A percentile compares a stretch with the other conserved stretches of the same genome.
Conservation (phyloP, 179 eudicot genomes). For the Silene noctiflora region DNA sequence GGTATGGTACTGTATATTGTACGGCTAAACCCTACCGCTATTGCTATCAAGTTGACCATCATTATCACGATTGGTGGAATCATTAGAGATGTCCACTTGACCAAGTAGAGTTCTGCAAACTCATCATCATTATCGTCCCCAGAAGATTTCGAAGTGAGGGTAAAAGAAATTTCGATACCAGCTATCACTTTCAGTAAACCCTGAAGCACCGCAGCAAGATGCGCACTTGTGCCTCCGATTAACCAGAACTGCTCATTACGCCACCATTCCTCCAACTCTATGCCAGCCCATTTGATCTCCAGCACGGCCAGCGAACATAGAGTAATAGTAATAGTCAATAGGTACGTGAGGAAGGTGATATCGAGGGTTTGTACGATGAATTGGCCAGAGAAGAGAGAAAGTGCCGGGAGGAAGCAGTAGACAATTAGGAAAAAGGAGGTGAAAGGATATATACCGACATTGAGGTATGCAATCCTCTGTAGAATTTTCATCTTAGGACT, state of each 20-base stretch:
- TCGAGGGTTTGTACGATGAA: conserved; percentile 84
- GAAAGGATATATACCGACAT: conserved; percentile 89
- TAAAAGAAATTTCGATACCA: conserved; percentile 85
- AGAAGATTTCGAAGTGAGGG: conserved; percentile 71
- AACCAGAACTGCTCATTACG: conserved; percentile 92
- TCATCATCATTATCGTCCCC: conserved; percentile 83
- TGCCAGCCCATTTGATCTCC: conserved; percentile 89
- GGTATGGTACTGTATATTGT: conserved; percentile 83
- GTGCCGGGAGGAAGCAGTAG: conserved; percentile 87
- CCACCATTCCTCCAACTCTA: conserved; percentile 89
- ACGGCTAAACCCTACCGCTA: conserved; percentile 83
- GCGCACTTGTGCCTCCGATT: conserved; percentile 92
- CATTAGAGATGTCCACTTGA: conserved; percentile 88
- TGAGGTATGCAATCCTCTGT: conserved; percentile 80
- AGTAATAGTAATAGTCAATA: conserved; percentile 58
- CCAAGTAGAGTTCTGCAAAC: conserved; percentile 73
- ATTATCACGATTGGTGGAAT: conserved; percentile 77
- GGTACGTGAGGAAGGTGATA: conserved; percentile 77
- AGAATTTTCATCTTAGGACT: conserved; percentile 79
- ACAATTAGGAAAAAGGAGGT: conserved; percentile 82
- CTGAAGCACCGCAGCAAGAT: conserved; percentile 85
- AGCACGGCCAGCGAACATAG: conserved; percentile 67
- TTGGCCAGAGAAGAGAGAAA: conserved; percentile 90
- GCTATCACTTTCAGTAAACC: conserved; percentile 79
- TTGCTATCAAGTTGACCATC: conserved; percentile 74